Evolutionary conservation across 345 rosid species (phyloP).

Genomic region (Cardamine occulta): DNA sequence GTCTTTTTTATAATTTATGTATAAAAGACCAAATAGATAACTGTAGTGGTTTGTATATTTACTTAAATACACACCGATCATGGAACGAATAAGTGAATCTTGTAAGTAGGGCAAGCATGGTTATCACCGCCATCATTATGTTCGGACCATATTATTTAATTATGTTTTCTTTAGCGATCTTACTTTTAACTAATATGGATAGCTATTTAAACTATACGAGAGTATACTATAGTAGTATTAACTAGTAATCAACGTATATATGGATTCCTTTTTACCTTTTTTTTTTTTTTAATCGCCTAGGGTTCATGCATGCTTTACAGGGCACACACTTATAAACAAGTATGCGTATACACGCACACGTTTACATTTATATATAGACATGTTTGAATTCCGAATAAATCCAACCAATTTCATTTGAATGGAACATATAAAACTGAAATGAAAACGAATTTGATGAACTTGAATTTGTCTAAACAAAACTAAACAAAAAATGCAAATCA

Average conservation of each 20-base stretch:
- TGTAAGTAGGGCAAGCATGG: conserved; percentile 46
- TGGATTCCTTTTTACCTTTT: conserved; percentile 15
- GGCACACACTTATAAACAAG: conserved; percentile 26
- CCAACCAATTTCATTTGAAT: background rate
- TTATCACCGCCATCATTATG: conserved; percentile 38
- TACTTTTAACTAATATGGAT: background rate
- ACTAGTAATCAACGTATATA: background rate
- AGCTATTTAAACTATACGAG: background rate
- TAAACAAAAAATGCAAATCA: background rate
- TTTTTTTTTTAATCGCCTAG: background rate
- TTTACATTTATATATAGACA: conserved; percentile 15
- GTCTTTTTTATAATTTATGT: conserved; percentile 1
- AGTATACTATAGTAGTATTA: background rate
- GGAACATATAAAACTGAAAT: background rate
- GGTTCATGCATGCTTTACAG: conserved; percentile 27
- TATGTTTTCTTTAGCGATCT: background rate
- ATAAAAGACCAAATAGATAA: too few relatives aligned
- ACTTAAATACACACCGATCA: conserved; percentile 2
- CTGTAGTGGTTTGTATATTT: background rate
- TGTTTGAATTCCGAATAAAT: background rate
- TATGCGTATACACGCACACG: conserved; percentile 20
- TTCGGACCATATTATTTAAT: conserved; percentile 16
- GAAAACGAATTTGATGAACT: background rate
- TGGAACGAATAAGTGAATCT: conserved; percentile 33
- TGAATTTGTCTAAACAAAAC: background rate